These are phyloP conservation scores for Salicornia ramosissima DNA, from an alignment of 148 eudicot species.

Conservation along the genomic window DNA sequence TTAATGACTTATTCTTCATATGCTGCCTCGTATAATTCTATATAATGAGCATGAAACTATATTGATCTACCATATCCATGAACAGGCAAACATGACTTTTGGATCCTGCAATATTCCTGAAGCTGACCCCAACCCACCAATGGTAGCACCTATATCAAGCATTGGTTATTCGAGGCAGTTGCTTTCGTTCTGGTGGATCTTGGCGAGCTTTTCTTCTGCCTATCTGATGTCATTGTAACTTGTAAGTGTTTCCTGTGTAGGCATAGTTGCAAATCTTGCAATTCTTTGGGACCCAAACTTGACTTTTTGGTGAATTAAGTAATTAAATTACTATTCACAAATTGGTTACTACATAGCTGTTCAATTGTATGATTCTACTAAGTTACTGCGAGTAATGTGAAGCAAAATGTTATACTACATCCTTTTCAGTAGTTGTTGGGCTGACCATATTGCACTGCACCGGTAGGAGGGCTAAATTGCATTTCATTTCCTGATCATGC, in stretches of 20 bases:
- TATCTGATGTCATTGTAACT: constrained; percentile 30
- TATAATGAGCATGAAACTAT: background rate
- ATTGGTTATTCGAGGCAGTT: constrained; percentile 19
- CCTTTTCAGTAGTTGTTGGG: background rate
- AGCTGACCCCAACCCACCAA: constrained; percentile 29
- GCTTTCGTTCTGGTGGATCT: constrained; percentile 33
- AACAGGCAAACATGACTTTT: constrained; percentile 66
- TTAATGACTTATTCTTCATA: background rate
- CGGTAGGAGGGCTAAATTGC: too few species aligned
- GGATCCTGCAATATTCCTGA: constrained; percentile 60
- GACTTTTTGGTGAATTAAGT: background rate
- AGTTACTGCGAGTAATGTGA: background rate
- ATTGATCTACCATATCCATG: background rate
- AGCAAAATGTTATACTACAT: background rate
- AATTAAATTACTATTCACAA: background rate
- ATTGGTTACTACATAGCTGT: too few species aligned
- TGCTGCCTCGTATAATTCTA: background rate
- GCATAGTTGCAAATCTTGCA: constrained; percentile 1
- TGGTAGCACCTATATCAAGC: constrained; percentile 27
- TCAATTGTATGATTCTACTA: background rate
- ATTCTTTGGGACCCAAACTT: background rate
- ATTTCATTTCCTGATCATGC: background rate
- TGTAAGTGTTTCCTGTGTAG: constrained; percentile 8
- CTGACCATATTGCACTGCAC: too few species aligned
- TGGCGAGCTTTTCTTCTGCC: constrained; percentile 26